A percentile compares a stretch with the other conserved stretches of the same genome.
Evolutionary conservation across 495 filamentous ascomycete species (phyloP).

Genomic region (Trichoderma gamsii): DNA sequence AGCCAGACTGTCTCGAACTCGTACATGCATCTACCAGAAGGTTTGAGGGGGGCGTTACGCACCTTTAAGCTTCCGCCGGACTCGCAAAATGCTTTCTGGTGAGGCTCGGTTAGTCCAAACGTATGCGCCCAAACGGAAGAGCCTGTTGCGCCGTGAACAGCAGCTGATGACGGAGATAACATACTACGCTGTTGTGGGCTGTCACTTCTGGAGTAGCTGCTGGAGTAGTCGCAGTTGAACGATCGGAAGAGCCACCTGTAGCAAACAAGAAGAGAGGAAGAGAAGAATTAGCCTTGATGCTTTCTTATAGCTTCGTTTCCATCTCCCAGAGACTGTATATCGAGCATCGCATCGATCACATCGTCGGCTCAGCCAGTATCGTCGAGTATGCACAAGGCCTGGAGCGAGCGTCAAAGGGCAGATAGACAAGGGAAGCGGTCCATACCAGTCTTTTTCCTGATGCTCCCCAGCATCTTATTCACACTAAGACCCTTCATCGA

Average conservation of each 20-base stretch:
- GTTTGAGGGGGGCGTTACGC: conserved; percentile 22
- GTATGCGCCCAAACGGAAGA: neutral
- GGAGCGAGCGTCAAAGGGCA: neutral
- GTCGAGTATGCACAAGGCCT: neutral
- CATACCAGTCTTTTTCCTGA: conserved; percentile 35
- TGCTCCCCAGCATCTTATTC: conserved; percentile 50
- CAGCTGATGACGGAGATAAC: conserved; percentile 9
- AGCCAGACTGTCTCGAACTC: neutral
- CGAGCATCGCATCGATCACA: neutral
- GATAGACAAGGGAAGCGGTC: conserved; percentile 3
- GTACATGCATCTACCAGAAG: neutral
- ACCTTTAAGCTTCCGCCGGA: conserved; percentile 60
- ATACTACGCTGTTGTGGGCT: conserved; percentile 50
- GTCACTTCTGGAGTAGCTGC: conserved; percentile 52
- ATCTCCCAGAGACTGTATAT: neutral
- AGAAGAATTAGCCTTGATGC: neutral
- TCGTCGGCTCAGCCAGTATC: neutral
- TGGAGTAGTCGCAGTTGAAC: conserved; percentile 22
- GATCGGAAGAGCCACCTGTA: conserved; percentile 4
- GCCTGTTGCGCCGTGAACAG: neutral
- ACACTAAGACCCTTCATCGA: conserved; percentile 43
- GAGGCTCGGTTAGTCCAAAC: conserved; percentile 18
- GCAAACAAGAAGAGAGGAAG: neutral
- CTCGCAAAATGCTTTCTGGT: conserved; percentile 65
- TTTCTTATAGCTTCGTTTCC: neutral